Conservation (phyloP, 768 basidiomycete genomes). For the Amanita pallidorosea region DNA sequence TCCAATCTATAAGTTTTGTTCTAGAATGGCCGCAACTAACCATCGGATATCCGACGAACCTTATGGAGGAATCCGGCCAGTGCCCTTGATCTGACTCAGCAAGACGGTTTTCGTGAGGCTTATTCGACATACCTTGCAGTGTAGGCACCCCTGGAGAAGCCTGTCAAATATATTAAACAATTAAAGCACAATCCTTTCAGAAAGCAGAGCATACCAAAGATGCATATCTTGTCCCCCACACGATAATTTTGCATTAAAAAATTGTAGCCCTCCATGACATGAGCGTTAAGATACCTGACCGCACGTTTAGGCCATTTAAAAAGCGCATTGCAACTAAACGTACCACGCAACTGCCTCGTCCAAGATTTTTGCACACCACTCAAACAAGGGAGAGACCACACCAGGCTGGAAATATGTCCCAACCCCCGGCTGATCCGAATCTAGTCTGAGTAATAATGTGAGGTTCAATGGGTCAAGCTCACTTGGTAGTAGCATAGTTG, state of each 20-base stretch:
- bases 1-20: slow-evolving; percentile 41
- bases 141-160: slow-evolving; percentile 60
- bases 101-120: neutral
- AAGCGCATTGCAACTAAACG: slow-evolving; percentile 7
- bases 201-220: slow-evolving; percentile 42
- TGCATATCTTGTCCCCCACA: slow-evolving; percentile 62
- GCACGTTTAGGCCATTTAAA: neutral
- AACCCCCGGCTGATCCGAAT: slow-evolving; percentile 25
- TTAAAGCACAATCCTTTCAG: neutral
- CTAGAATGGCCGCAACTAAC: neutral
- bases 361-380: slow-evolving; percentile 46
- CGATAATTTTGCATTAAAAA: slow-evolving; percentile 74
- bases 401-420: slow-evolving; percentile 52
- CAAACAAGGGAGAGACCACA: slow-evolving; percentile 50
- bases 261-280: slow-evolving; percentile 66
- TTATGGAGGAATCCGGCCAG: slow-evolving; percentile 69
- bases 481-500: slow-evolving; percentile 71
- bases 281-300: slow-evolving; percentile 54
- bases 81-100: slow-evolving; percentile 33
- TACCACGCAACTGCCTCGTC: slow-evolving; percentile 72
- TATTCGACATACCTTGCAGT: slow-evolving; percentile 37
- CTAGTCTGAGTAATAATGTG: slow-evolving; percentile 7
- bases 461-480: slow-evolving; percentile 1
- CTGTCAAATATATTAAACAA: slow-evolving; percentile 25
- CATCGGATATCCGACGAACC: slow-evolving; percentile 19